Percentiles rank a stretch among this genome's conserved stretches.
These are phyloP conservation scores for Penicillium oxalicum DNA, from an alignment of 2,329 filamentous ascomycete genomes.

Conservation along the genomic window DNA sequence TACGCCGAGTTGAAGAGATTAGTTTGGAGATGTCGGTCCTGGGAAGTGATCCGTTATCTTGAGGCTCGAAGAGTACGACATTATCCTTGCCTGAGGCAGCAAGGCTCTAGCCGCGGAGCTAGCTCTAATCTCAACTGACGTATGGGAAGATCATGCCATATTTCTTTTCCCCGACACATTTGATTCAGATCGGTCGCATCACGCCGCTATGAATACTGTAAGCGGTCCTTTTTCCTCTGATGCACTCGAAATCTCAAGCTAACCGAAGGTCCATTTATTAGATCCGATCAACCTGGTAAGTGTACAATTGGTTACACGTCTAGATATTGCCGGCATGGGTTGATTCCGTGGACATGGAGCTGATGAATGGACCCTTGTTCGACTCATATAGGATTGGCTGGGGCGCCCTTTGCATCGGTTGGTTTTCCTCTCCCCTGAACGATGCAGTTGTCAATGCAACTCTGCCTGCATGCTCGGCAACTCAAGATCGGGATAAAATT, in stretches of 20 bases:
- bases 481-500: not conserved
- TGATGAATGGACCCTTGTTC: constrained; percentile 12
- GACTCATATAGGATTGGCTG: constrained; percentile 73
- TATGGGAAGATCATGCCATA: constrained; percentile 12
- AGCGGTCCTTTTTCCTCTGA: constrained; percentile 15
- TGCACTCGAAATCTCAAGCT: not conserved
- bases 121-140: constrained; percentile 11
- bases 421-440: constrained; percentile 23
- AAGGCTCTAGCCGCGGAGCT: constrained; percentile 2
- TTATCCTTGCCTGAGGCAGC: constrained; percentile 23
- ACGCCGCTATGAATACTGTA: constrained; percentile 48
- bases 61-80: constrained; percentile 2
- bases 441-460: not conserved
- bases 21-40: not conserved
- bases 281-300: constrained; percentile 56
- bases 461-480: not conserved
- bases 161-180: constrained; percentile 2
- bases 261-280: constrained; percentile 21
- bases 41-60: not conserved
- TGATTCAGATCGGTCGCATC: not conserved
- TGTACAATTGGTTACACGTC: constrained; percentile 4
- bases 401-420: constrained; percentile 81
- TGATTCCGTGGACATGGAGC: constrained; percentile 5
- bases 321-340: not conserved
- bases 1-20: too few species aligned